These are phyloP conservation scores for Populus tomentosa DNA, from an alignment of 441 rosid genomes.

Conservation along the genomic window DNA sequence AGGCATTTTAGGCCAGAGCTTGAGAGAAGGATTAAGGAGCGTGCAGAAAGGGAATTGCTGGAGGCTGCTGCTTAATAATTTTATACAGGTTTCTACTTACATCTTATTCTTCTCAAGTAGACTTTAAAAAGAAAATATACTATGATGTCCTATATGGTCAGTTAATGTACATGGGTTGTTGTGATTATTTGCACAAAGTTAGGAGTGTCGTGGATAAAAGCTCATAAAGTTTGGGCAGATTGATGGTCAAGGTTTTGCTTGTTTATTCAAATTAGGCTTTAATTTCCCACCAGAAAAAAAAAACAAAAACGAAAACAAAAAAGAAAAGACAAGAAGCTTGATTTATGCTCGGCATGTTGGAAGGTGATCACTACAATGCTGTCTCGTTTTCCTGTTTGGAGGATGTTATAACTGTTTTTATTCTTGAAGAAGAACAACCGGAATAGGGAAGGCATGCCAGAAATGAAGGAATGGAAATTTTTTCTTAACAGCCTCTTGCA, in stretches of 20 bases:
- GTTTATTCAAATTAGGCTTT: not conserved
- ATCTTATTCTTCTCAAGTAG: slow-evolving; percentile 14
- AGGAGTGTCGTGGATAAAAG: not conserved
- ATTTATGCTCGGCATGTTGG: not conserved
- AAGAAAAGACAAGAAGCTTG: not conserved
- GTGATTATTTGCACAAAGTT: not conserved
- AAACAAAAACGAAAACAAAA: not conserved
- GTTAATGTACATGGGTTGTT: not conserved
- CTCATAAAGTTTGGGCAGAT: not conserved
- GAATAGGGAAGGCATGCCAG: not conserved
- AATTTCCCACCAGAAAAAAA: not conserved
- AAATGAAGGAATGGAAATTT: not conserved
- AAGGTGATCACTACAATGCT: not conserved
- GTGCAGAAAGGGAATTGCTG: slow-evolving; percentile 86
- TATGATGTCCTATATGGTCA: not conserved
- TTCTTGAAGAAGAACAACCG: not conserved
- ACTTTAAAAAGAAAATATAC: not conserved
- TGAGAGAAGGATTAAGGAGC: slow-evolving; percentile 91
- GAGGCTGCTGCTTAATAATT: slow-evolving; percentile 77
- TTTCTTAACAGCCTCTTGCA: not conserved
- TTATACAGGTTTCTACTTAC: slow-evolving; percentile 43
- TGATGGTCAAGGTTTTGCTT: not conserved
- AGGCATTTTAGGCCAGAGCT: slow-evolving; percentile 99
- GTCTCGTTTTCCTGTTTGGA: not conserved
- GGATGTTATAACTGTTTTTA: not conserved